Base-by-base conservation (phyloP, 2,329 filamentous ascomycete genomes). In the Talaromyces albobiverticillius region DNA sequence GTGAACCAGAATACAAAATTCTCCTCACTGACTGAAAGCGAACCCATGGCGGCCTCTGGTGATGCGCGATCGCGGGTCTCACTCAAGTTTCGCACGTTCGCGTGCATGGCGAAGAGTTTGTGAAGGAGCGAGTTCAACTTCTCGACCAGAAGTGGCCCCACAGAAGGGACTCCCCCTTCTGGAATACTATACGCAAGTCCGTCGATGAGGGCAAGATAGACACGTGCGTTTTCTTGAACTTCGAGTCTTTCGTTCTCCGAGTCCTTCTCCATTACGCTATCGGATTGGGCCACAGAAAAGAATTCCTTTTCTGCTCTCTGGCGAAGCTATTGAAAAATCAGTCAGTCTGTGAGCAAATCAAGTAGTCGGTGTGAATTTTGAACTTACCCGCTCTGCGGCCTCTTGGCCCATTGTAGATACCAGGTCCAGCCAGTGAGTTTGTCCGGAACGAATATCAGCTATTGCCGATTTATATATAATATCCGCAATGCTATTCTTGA, bases 261-360 rank as follows among this genome's bases (percentile, higher is more conserved):
- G 25, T 59, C 32, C 23, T 59, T 53, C 47, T 59, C 57, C 20
- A 50, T 6, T 11, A 56, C 20, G 20, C 63, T 61, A 22, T 69
- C 70, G 5, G 69, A 59, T 10, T 71, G 53, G 5, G 71, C 57
- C 51, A 73, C 55, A 26, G 71, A 63, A 53, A 73, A 65, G 60
- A 77, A 67, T 51, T 67, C 64, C 53, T 66, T 69, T 64, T 76
- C 68, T 23, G 72, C 70, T 59, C 69, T 64, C 65, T 74, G 69
- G 49, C 73, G 65, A 57, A 73, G 68, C 65, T 74, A 49, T 43
- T 46, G 14, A 43, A 46, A 64, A 63, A 46, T 48, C 57, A 58
- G 16, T 46, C 3, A 36, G 6, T 23, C 5, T 10, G 3, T 34
- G 11, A 5, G 13, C 5, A n/a, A 23, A 20, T 23, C 11, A n/a